Evolutionary conservation across 805 yeast species (phyloP).

Genomic region (Zygoascus tannicola): DNA sequence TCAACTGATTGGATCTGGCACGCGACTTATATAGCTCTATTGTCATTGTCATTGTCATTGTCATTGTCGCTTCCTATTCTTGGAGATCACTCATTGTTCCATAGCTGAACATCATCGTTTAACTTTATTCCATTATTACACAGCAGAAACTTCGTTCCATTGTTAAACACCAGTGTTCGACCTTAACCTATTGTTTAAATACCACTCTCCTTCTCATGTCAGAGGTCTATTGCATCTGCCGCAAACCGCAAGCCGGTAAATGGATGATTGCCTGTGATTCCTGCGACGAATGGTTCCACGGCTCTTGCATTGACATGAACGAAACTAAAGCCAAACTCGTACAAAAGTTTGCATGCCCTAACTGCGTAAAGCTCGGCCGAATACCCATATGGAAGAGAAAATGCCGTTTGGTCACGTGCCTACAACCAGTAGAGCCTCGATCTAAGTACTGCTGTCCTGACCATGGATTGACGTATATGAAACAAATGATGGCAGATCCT

Average conservation of each 20-base stretch:
- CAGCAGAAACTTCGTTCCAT: too few species aligned
- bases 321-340: constrained; percentile 45
- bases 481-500: background rate
- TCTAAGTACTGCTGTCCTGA: constrained; percentile 69
- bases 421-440: constrained; percentile 36
- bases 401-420: constrained; percentile 56
- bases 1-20: too few species aligned
- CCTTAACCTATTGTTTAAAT: too few species aligned
- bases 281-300: constrained; percentile 94
- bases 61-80: too few species aligned
- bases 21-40: too few species aligned
- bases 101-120: too few species aligned
- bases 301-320: constrained; percentile 59
- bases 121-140: too few species aligned
- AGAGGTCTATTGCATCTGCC: constrained; percentile 54
- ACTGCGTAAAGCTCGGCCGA: constrained; percentile 35
- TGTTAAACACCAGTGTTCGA: too few species aligned
- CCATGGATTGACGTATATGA: constrained; percentile 47
- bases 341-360: constrained; percentile 59
- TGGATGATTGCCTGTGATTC: constrained; percentile 70
- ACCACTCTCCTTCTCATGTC: too few species aligned
- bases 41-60: too few species aligned
- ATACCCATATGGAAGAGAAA: constrained; percentile 63
- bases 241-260: constrained; percentile 67
- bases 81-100: too few species aligned